These are phyloP conservation scores for Fusarium sp. DNA, from an alignment of 2,329 filamentous ascomycete genomes.

Conservation along the genomic window DNA sequence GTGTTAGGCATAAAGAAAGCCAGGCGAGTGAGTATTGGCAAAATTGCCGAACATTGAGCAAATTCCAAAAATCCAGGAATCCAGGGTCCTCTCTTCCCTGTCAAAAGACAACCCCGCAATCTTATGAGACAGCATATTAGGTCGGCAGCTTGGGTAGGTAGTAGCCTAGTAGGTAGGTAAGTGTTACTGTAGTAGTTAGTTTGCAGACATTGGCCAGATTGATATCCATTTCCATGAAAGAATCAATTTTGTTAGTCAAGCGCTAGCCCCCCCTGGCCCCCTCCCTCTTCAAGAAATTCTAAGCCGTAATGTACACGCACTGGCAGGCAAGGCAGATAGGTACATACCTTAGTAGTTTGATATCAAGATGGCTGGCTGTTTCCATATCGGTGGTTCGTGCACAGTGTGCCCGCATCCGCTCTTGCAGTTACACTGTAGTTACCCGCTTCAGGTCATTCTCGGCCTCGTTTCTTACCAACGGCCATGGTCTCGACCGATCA, in stretches of 20 bases:
- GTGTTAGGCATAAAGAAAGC: not conserved
- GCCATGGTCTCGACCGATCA: slow-evolving; percentile 23
- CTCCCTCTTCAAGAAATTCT: slow-evolving; percentile 14
- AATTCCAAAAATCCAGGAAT: slow-evolving; percentile 11
- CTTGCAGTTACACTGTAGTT: slow-evolving; percentile 18
- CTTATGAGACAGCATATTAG: not conserved
- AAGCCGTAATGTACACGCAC: too few species aligned
- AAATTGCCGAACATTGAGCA: not conserved
- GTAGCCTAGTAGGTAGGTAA: too few species aligned
- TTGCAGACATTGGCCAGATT: not conserved
- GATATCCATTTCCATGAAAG: not conserved
- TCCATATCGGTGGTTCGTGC: slow-evolving; percentile 4
- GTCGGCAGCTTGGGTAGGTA: too few species aligned
- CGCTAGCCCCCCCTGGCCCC: not conserved
- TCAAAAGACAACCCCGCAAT: slow-evolving; percentile 13
- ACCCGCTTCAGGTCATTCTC: slow-evolving; percentile 27
- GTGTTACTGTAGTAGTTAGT: too few species aligned
- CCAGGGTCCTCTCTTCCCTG: slow-evolving; percentile 25
- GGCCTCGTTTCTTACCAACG: slow-evolving; percentile 23
- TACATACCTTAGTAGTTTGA: not conserved
- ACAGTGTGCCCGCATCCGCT: slow-evolving; percentile 20
- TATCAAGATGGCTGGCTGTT: slow-evolving; percentile 5
- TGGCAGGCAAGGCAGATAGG: too few species aligned
- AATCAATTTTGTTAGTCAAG: not conserved
- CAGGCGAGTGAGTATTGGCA: not conserved